Base-by-base conservation (phyloP, 768 basidiomycete genomes). In the Russula vinacea region DNA sequence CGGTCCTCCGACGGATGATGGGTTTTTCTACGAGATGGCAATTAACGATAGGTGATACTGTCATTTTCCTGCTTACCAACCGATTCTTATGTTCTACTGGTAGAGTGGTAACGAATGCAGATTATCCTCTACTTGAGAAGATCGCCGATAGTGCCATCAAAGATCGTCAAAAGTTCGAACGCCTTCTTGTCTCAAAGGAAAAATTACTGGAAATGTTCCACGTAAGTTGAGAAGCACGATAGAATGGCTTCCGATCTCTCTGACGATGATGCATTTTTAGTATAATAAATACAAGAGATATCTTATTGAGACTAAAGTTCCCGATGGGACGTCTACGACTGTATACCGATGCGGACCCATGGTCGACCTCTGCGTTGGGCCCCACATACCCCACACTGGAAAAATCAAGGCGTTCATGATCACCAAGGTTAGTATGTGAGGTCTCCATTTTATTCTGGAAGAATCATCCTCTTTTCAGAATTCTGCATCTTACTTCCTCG, bases 11-110 rank as follows among this genome's bases (percentile, higher is more conserved):
- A 94, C 94, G 2, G 93, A 96, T 33, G 94, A 98, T 8, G 97
- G 97, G 24, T 99, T 99, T 83, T 99, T 97, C 81, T 99, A 99
- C 74, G 97, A 99, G 74, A 98, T 99, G 97, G 86, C 85, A 17
- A 93, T 94, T 69, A 79, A 87, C 42, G 88, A 93, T 64, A 79
- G 90, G 89, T 88, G 60, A 29, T 76, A 65, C 22, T n/a, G 16
- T 10, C 14, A 45, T 14, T 29, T 26, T 40, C 3, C 19, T 13
- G 7, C n/a, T 22, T 7, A 19, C 29, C 19, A 11, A 39, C 24
- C 5, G 24, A 32, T 58, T 50, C 53, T 35, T 40, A 58, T 44
- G 47, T 45, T 6, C 26, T n/a, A 55, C 35, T 22, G 51, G 17
- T 69, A 92, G 92, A 71, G 84, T 88, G 17, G 87, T 99, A 52